A percentile compares a stretch with the other conserved stretches of the same genome.
Evolutionary conservation across 73 alveolate genomes (phyloP).

Genomic region (Symbiodinium natans): DNA sequence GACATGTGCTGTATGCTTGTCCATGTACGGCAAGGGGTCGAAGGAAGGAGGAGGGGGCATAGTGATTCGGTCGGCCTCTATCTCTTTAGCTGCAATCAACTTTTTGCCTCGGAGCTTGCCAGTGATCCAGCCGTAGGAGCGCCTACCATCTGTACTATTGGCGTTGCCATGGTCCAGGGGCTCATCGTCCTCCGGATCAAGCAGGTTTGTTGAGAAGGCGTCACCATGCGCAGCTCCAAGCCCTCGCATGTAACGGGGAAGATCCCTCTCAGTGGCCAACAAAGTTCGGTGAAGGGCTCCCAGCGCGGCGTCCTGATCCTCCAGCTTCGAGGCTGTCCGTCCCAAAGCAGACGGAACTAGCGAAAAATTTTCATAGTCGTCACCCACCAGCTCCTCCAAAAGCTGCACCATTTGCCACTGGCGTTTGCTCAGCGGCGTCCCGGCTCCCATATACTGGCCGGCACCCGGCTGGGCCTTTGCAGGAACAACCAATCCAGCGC

Average conservation of each 20-base stretch:
- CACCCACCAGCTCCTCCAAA: background rate
- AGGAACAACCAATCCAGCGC: background rate
- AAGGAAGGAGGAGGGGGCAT: background rate
- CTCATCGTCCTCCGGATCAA: background rate
- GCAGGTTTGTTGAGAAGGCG: too few species aligned
- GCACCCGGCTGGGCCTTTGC: background rate
- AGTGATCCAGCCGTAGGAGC: background rate
- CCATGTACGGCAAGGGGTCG: background rate
- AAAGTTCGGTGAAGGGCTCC: background rate
- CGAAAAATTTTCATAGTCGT: too few species aligned
- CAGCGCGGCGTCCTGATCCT: background rate
- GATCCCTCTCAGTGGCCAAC: background rate
- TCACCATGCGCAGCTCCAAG: background rate
- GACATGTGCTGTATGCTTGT: background rate
- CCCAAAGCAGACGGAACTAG: background rate
- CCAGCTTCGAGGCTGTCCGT: background rate
- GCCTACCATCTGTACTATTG: background rate
- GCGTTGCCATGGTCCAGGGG: too few species aligned
- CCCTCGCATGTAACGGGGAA: background rate
- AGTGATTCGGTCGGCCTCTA: background rate
- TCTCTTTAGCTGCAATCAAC: background rate
- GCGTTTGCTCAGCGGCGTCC: background rate
- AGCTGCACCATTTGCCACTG: background rate
- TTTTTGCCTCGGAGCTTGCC: background rate
- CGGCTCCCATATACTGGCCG: too few species aligned